Evolutionary conservation across 2,329 filamentous ascomycete genomes (phyloP).

Genomic region (Beauveria medogensis): DNA sequence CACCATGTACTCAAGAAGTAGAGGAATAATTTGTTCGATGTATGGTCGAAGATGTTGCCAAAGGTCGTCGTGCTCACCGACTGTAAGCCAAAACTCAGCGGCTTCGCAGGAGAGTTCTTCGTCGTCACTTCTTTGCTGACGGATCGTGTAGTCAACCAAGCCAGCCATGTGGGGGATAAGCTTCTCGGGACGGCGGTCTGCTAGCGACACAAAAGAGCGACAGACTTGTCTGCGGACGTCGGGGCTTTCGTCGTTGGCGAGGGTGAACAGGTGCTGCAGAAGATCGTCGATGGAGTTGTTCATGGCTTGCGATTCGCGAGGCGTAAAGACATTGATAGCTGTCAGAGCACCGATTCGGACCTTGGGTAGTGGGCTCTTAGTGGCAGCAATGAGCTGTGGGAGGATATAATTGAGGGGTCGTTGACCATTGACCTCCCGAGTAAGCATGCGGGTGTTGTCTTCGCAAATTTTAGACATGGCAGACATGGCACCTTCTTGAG

Average conservation of each 20-base stretch:
- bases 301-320: conserved; percentile 75
- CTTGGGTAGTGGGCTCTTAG: conserved; percentile 64
- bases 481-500: conserved; percentile 89
- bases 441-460: conserved; percentile 80
- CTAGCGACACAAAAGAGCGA: conserved; percentile 83
- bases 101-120: conserved; percentile 89
- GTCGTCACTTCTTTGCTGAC: conserved; percentile 81
- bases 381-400: conserved; percentile 84
- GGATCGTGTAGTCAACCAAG: conserved; percentile 86
- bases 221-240: conserved; percentile 92
- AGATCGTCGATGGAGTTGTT: conserved; percentile 73
- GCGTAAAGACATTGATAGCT: conserved; percentile 86
- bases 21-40: conserved; percentile 77
- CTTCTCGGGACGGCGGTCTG: conserved; percentile 84
- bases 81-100: conserved; percentile 93
- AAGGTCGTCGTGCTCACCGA: conserved; percentile 78
- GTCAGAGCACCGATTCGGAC: conserved; percentile 74
- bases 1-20: conserved; percentile 89
- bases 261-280: conserved; percentile 71
- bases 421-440: conserved; percentile 81
- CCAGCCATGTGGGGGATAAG: conserved; percentile 80
- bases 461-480: conserved; percentile 94
- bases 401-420: conserved; percentile 81
- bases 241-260: conserved; percentile 67
- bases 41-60: conserved; percentile 70